phyloP scores from a whole-genome alignment of 2,329 filamentous ascomycete genomes.

The Botryotinia globosa region DNA sequence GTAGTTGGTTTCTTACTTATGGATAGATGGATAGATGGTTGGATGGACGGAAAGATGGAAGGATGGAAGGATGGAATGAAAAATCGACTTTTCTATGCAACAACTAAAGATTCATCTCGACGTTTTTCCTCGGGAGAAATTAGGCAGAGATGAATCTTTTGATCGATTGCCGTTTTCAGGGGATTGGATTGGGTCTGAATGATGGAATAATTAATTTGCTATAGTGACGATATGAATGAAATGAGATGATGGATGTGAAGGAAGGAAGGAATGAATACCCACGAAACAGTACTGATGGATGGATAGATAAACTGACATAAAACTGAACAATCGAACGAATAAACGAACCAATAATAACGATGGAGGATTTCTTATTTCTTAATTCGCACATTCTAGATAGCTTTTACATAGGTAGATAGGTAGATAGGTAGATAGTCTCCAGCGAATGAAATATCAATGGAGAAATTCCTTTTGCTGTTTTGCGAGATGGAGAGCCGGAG shows the following conservation, averaged over 20 bases:
- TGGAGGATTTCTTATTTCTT: not conserved
- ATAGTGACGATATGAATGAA: not conserved
- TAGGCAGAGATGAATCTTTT: not conserved
- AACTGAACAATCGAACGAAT: not conserved
- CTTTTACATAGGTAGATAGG: not conserved
- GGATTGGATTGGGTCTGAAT: too few relatives aligned
- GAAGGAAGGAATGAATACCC: not conserved
- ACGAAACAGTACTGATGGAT: not conserved
- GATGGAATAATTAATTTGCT: not conserved
- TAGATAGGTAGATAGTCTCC: constrained; percentile 7
- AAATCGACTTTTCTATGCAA: not conserved
- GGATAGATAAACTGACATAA: not conserved
- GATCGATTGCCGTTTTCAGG: not conserved
- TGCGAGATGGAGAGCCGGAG: not conserved
- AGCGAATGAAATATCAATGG: not conserved
- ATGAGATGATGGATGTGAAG: not conserved
- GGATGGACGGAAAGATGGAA: not conserved
- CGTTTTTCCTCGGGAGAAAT: not conserved
- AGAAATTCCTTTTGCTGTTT: not conserved
- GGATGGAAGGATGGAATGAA: not conserved
- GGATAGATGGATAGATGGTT: not conserved
- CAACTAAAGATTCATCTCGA: not conserved
- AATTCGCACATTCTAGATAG: not conserved
- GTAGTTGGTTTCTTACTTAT: not conserved
- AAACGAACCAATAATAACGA: not conserved